phyloP scores from a whole-genome alignment of 73 alveolate genomes.

The Paramecium sonneborni region DNA sequence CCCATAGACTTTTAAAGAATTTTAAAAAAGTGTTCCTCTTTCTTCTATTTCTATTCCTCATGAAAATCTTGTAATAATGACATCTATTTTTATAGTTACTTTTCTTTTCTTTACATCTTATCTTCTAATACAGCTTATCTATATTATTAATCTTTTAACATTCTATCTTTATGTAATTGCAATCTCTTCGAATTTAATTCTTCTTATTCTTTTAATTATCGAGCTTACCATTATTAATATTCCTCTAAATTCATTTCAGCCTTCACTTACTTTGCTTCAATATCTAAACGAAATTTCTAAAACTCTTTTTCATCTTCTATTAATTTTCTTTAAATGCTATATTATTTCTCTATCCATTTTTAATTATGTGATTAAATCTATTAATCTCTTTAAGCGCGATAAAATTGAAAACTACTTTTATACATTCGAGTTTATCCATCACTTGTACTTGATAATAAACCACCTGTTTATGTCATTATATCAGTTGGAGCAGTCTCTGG shows the following conservation, averaged over 20 bases:
- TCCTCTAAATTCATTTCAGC: constrained; percentile 45
- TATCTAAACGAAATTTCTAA: not conserved
- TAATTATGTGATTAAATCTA: not conserved
- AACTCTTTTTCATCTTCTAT: constrained; percentile 9
- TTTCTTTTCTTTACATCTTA: not conserved
- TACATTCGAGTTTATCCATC: not conserved
- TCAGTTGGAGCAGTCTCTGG: constrained; percentile 52
- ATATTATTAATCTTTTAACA: not conserved
- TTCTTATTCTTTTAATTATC: constrained; percentile 28
- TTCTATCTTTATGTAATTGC: constrained; percentile 19
- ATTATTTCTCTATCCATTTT: constrained; percentile 49
- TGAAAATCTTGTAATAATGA: constrained; percentile 9
- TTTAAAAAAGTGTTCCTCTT: not conserved
- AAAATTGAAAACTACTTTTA: constrained; percentile 40
- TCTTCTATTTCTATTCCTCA: not conserved
- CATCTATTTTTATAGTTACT: not conserved
- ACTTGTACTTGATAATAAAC: constrained; percentile 9
- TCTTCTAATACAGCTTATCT: not conserved
- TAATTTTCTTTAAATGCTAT: not conserved
- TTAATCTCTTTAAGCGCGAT: constrained; percentile 22
- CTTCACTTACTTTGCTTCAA: constrained; percentile 3
- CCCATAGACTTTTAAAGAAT: not conserved
- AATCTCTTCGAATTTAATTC: not conserved
- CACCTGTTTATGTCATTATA: not conserved
- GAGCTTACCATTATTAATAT: constrained; percentile 9